These are phyloP conservation scores for Fraxinus floribunda DNA, from an alignment of 305 asterid genomes.

Conservation along the genomic window DNA sequence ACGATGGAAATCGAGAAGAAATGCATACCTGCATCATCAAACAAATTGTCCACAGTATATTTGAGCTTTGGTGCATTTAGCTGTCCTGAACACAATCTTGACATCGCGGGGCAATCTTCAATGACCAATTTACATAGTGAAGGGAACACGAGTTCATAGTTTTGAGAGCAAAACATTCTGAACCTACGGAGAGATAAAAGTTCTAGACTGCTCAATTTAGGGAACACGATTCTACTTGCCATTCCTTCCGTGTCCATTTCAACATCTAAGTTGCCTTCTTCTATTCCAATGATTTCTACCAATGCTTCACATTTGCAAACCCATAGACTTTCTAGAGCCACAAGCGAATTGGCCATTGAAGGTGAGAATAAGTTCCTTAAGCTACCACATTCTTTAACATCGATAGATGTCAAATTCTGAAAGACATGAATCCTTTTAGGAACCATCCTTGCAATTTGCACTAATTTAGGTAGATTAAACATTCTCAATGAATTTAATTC, in stretches of 20 bases:
- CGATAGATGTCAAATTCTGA: not conserved
- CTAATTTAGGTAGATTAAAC: constrained; percentile 1
- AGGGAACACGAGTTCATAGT: not conserved
- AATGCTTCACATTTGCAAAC: not conserved
- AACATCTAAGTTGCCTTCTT: not conserved
- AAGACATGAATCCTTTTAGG: constrained; percentile 9
- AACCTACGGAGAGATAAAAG: not conserved
- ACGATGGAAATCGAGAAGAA: not conserved
- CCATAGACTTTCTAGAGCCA: not conserved
- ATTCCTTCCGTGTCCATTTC: not conserved
- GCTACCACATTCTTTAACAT: not conserved
- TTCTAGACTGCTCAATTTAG: not conserved
- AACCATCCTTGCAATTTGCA: constrained; percentile 2
- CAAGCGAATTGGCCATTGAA: constrained; percentile 9
- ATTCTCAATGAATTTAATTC: not conserved
- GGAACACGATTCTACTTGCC: not conserved
- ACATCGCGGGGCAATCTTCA: not conserved
- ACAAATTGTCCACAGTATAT: not conserved
- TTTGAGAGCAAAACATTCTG: not conserved
- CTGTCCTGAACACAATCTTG: not conserved
- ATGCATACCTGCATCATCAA: not conserved
- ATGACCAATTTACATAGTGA: not conserved
- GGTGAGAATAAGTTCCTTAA: constrained; percentile 4
- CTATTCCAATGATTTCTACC: not conserved
- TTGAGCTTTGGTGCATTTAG: not conserved